Evolutionary conservation across 2,329 filamentous ascomycete species (phyloP).

Genomic region (Scolecobasidium constrictum): DNA sequence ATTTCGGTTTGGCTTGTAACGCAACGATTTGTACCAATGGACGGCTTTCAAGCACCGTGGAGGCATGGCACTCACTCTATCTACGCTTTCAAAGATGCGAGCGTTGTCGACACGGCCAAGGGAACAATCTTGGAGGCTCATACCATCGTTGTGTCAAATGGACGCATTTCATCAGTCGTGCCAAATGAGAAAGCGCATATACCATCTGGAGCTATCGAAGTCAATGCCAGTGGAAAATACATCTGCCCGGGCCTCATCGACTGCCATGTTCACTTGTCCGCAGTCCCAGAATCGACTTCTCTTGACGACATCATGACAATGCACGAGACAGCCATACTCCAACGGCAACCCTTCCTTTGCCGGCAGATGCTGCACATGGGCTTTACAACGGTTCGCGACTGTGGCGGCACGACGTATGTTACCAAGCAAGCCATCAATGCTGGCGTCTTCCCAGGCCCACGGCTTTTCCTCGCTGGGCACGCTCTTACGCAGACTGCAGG

Average conservation of each 20-base stretch:
- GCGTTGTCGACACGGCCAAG: conserved; percentile 29
- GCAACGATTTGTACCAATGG: too few relatives aligned
- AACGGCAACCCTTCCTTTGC: conserved; percentile 38
- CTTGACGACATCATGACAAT: conserved; percentile 17
- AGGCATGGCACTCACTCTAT: conserved; percentile 14
- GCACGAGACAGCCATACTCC: conserved; percentile 26
- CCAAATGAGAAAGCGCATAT: conserved; percentile 10
- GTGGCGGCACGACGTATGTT: conserved; percentile 44
- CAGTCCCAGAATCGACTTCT: conserved; percentile 12
- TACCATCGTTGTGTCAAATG: conserved; percentile 12
- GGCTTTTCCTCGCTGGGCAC: conserved; percentile 44
- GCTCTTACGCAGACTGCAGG: conserved; percentile 49
- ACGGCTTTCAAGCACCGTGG: too few relatives aligned
- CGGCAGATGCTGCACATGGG: conserved; percentile 44
- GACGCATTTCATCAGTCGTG: conserved; percentile 9
- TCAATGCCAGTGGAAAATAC: conserved; percentile 35
- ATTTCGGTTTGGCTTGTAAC: too few relatives aligned
- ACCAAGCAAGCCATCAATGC: conserved; percentile 47
- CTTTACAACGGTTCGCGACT: conserved; percentile 49
- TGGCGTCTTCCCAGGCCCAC: conserved; percentile 42
- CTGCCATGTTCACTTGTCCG: conserved; percentile 18
- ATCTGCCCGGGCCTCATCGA: conserved; percentile 43
- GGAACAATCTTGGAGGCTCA: conserved; percentile 16
- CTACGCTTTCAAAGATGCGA: conserved; percentile 32
- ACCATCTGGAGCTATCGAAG: conserved; percentile 17